Conservation (phyloP, 2,329 filamentous ascomycete species). For the Alternaria dauci region DNA sequence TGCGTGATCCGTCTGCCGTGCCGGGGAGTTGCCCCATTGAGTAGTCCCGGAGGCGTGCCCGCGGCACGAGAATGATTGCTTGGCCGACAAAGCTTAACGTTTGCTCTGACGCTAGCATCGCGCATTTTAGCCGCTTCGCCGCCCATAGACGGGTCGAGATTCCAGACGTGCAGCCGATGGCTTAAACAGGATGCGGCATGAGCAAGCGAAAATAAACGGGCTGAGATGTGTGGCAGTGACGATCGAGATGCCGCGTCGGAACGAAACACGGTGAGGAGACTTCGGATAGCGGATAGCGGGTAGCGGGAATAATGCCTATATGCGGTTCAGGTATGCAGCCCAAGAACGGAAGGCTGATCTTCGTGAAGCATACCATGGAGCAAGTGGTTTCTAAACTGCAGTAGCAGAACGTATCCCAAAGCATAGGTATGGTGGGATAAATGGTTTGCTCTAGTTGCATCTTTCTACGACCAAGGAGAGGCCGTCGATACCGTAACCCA, state of each 20-base stretch:
- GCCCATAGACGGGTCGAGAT: constrained; percentile 23
- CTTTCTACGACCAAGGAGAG: background rate
- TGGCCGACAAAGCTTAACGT: constrained; percentile 23
- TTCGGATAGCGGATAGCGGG: constrained; percentile 13
- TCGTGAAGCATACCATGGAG: background rate
- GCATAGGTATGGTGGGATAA: background rate
- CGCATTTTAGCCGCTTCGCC: constrained; percentile 21
- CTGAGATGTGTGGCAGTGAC: constrained; percentile 3
- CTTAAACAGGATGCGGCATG: constrained; percentile 1
- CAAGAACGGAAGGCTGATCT: background rate
- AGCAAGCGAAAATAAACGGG: background rate
- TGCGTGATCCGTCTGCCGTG: constrained; percentile 14
- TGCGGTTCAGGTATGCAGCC: background rate
- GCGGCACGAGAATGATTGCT: constrained; percentile 9
- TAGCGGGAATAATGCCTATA: constrained; percentile 3
- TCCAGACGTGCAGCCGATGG: constrained; percentile 17
- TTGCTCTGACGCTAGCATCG: constrained; percentile 2
- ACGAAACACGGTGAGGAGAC: constrained; percentile 12
- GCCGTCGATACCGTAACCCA: background rate
- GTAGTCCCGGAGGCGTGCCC: constrained; percentile 16
- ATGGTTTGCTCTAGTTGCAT: background rate
- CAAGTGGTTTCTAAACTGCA: background rate
- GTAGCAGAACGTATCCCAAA: background rate
- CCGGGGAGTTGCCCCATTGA: constrained; percentile 14
- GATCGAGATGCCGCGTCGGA: constrained; percentile 14